These are phyloP conservation scores for Malassezia brasiliensis DNA, from an alignment of 1,284 basidiomycete species.

Conservation along the genomic window DNA sequence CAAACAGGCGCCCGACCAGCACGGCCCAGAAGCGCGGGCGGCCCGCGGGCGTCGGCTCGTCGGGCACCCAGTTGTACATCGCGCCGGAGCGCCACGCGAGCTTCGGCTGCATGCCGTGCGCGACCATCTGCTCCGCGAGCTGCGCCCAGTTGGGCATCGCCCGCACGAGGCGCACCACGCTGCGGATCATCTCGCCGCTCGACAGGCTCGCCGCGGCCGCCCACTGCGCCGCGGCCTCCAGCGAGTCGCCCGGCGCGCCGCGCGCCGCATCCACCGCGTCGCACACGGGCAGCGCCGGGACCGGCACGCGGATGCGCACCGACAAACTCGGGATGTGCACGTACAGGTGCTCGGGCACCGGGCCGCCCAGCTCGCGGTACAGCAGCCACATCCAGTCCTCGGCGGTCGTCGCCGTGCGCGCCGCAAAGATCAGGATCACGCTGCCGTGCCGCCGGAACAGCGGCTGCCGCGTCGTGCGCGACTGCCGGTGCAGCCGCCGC, in stretches of 20 bases:
- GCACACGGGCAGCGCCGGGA: constrained; percentile 49
- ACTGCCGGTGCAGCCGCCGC: constrained; percentile 49
- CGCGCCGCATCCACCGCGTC: background rate
- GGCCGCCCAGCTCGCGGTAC: constrained; percentile 59
- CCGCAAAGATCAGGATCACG: constrained; percentile 68
- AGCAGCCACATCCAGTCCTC: constrained; percentile 74
- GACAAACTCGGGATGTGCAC: constrained; percentile 54
- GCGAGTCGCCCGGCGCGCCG: background rate
- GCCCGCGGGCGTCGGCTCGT: constrained; percentile 59
- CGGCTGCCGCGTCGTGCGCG: constrained; percentile 49
- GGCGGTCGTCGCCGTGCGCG: constrained; percentile 56
- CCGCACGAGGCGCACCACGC: constrained; percentile 52
- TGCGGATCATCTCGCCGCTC: background rate
- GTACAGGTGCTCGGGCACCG: constrained; percentile 52
- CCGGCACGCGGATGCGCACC: constrained; percentile 58
- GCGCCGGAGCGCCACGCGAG: constrained; percentile 66
- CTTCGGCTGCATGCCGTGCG: constrained; percentile 57
- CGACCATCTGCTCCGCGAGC: constrained; percentile 56
- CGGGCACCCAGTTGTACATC: constrained; percentile 70
- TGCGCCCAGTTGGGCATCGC: constrained; percentile 58
- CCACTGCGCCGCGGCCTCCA: background rate
- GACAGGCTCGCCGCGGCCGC: background rate
- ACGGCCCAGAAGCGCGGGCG: constrained; percentile 61
- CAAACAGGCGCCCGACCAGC: constrained; percentile 61
- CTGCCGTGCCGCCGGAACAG: constrained; percentile 53